Evolutionary conservation across 352 stramenopile species (phyloP), one percentile per base, ranked within the genome.

Genomic region (Phytopythium aichiense): DNA sequence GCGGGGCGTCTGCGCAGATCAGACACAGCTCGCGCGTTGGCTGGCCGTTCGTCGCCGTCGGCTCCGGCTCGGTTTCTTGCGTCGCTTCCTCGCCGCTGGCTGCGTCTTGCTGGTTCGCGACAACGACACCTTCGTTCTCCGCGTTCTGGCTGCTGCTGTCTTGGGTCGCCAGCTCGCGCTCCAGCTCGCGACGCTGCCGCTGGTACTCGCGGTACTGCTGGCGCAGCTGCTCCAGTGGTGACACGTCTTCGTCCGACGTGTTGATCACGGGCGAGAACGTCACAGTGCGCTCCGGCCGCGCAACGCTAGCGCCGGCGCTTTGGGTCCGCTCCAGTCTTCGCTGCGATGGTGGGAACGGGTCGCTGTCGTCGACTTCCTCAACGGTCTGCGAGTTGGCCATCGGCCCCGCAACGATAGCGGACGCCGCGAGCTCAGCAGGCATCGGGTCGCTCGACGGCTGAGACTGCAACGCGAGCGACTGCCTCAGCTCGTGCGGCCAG

Each of bases 1-100:
- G 67, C 50, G 60, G 37, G 13, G 66, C 64, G 33, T 77, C 69
- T 60, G 76, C 77, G 64, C 77, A 88, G 55, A 88, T 73, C 16
- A 71, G 63, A 49, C 76, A 88, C 52, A 73, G 56, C 52, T 71
- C 54, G 16, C 38, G 46, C 30, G 64, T 46, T n/a, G 72, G 63
- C 25, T 66, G 58, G 0, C 52, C 23, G 30, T 51, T 55, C n/a
- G 58, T 45, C 4, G 40, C 16, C 49, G 16, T 18, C 12, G 35
- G 9, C 33, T 40, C 35, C 12, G 35, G 35, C 35, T 40, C 35
- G 35, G 25, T 20, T 9, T 33, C 25, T n/a, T 60, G 52, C 25
- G 52, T n/a, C 13, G 25, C 50, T 15, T 58, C 35, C 38, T 50
- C 38, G 30, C 30, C 18, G 20, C 18, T 18, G 18, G 22, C 20